Percentiles rank a stretch among this genome's conserved stretches.
Conservation (phyloP, 2,329 filamentous ascomycete species). For the Fusarium luffae region DNA sequence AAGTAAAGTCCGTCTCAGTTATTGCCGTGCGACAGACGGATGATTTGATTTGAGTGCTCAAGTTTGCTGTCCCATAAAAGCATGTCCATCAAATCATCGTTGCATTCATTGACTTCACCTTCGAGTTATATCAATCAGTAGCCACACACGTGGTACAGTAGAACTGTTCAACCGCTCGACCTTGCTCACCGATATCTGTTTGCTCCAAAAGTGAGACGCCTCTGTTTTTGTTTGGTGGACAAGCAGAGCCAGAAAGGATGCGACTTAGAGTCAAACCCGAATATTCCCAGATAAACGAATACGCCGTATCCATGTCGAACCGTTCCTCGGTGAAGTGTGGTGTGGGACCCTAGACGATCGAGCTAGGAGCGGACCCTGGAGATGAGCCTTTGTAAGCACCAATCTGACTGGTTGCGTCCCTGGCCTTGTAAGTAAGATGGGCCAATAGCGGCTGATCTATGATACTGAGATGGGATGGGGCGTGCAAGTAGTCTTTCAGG, state of each 20-base stretch:
- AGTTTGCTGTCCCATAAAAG: not conserved
- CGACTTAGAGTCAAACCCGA: not conserved
- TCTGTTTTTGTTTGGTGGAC: not conserved
- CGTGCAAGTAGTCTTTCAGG: conserved; percentile 12
- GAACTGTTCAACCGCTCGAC: not conserved
- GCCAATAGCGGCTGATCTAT: conserved; percentile 15
- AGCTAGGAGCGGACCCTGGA: conserved; percentile 33
- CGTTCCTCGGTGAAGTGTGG: conserved; percentile 22
- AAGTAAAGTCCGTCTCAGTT: not conserved
- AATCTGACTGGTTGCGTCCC: conserved; percentile 28
- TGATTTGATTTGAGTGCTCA: not conserved
- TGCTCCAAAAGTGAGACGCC: not conserved
- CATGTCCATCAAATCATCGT: not conserved
- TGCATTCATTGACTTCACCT: not conserved
- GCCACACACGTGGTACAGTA: not conserved
- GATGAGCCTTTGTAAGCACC: conserved; percentile 17
- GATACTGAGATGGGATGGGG: conserved; percentile 10
- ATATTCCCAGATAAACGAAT: conserved; percentile 39
- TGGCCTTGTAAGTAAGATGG: conserved; percentile 23
- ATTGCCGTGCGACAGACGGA: not conserved
- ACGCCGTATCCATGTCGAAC: conserved; percentile 34
- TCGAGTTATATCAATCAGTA: not conserved
- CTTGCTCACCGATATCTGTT: not conserved
- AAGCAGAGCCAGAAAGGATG: not conserved
- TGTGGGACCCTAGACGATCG: conserved; percentile 22